A percentile compares a stretch with the other conserved stretches of the same genome.
Conservation (phyloP, 441 rosid species). For the Breynia disticha region DNA sequence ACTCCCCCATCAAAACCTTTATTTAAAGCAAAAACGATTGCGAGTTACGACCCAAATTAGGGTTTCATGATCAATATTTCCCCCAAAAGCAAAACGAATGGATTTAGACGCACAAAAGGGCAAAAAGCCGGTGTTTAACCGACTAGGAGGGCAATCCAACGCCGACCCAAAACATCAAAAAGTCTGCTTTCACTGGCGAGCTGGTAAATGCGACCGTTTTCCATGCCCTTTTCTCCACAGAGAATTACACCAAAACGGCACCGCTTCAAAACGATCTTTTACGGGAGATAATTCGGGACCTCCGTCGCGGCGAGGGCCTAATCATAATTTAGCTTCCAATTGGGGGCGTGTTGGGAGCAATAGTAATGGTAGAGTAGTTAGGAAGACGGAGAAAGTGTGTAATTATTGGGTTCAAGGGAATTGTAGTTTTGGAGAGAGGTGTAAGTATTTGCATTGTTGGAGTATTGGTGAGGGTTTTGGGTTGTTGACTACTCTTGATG, state of each 20-base stretch:
- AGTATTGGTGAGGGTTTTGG: slow-evolving; percentile 64
- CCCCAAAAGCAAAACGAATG: slow-evolving; percentile 22
- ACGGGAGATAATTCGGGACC: slow-evolving; percentile 54
- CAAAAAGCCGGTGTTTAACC: slow-evolving; percentile 57
- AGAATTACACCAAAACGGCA: slow-evolving; percentile 35
- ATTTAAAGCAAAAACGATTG: background rate
- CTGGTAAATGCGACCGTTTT: slow-evolving; percentile 61
- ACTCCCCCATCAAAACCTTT: too few species aligned
- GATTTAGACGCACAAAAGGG: slow-evolving; percentile 68
- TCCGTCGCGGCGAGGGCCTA: slow-evolving; percentile 44
- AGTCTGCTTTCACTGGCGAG: slow-evolving; percentile 83
- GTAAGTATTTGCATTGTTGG: slow-evolving; percentile 87
- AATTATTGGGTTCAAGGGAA: slow-evolving; percentile 81
- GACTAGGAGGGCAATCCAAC: slow-evolving; percentile 46
- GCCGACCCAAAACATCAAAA: slow-evolving; percentile 28
- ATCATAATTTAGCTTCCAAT: slow-evolving; percentile 27
- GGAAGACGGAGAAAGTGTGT: slow-evolving; percentile 69
- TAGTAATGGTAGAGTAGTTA: slow-evolving; percentile 35
- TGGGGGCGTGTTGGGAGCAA: slow-evolving; percentile 70
- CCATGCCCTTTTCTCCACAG: slow-evolving; percentile 77
- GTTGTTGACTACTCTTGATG: slow-evolving; percentile 73
- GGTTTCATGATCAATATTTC: too few species aligned
- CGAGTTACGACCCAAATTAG: too few species aligned
- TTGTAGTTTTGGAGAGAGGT: slow-evolving; percentile 65
- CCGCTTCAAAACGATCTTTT: slow-evolving; percentile 40